Evolutionary conservation across 1,284 basidiomycete species (phyloP).

Genomic region (Pseudozyma thailandica): DNA sequence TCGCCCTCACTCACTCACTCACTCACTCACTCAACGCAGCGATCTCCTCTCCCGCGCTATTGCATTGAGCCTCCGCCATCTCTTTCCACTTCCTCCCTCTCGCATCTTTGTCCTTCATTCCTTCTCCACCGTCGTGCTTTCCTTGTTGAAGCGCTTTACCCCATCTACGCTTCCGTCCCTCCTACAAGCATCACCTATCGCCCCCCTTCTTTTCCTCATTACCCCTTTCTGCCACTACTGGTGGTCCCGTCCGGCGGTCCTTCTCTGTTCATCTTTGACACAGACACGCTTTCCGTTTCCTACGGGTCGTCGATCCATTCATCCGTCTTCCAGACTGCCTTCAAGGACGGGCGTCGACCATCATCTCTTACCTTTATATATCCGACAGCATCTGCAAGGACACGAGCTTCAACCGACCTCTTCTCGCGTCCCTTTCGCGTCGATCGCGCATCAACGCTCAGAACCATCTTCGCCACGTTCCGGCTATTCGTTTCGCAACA

Average conservation of each 20-base stretch:
- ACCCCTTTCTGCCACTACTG: constrained; percentile 5
- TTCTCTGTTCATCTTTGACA: background rate
- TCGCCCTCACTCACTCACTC: background rate
- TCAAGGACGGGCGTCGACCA: background rate
- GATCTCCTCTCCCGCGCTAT: background rate
- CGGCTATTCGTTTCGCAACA: too few relatives aligned
- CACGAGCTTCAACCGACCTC: too few relatives aligned
- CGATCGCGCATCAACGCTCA: constrained; percentile 2
- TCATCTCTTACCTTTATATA: too few relatives aligned
- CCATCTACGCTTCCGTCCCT: background rate
- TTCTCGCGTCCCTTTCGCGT: constrained; percentile 1
- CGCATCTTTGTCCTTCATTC: constrained; percentile 1
- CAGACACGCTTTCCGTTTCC: background rate
- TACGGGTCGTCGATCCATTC: background rate
- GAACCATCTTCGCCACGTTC: background rate
- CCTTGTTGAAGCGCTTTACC: background rate
- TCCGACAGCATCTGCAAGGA: too few relatives aligned
- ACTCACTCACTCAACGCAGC: background rate
- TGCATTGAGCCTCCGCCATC: constrained; percentile 8
- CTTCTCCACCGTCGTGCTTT: background rate
- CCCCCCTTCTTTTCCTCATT: constrained; percentile 1
- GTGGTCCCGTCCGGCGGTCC: constrained; percentile 8
- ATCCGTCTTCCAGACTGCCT: background rate
- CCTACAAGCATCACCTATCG: background rate
- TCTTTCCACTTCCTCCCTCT: constrained; percentile 1